Evolutionary conservation across 2,329 filamentous ascomycete genomes (phyloP).

Genomic region (Coccinonectria pachysandricola): DNA sequence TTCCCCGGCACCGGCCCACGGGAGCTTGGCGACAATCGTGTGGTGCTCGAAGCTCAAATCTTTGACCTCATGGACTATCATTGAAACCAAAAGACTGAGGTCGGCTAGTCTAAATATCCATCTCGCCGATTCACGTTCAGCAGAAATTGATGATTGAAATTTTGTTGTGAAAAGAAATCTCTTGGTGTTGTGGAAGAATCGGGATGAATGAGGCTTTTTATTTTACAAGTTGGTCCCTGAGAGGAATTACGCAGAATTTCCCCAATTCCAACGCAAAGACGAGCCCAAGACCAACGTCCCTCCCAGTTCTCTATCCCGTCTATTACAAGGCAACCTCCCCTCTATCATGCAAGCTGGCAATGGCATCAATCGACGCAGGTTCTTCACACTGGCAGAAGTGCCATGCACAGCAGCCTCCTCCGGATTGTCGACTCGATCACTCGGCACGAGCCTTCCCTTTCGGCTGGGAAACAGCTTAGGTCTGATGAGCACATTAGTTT

Average conservation of each 20-base stretch:
- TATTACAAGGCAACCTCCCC: slow-evolving; percentile 29
- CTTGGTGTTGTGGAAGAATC: slow-evolving; percentile 24
- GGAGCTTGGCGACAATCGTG: slow-evolving; percentile 21
- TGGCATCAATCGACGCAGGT: slow-evolving; percentile 16
- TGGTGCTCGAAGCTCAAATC: no score
- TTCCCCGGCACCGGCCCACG: slow-evolving; percentile 20
- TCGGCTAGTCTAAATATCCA: no score
- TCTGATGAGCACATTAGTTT: slow-evolving; percentile 17
- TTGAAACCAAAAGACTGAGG: no score
- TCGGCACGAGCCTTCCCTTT: slow-evolving; percentile 26
- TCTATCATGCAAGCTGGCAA: slow-evolving; percentile 24
- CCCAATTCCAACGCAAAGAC: slow-evolving; percentile 27
- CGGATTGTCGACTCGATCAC: slow-evolving; percentile 25
- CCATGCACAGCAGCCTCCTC: slow-evolving; percentile 18
- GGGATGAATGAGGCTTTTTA: slow-evolving; percentile 33
- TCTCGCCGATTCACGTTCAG: no score
- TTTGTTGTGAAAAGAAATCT: slow-evolving; percentile 18
- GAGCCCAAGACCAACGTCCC: slow-evolving; percentile 21
- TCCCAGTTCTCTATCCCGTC: slow-evolving; percentile 31
- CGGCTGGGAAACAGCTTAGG: slow-evolving; percentile 25
- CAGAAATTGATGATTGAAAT: slow-evolving; percentile 2
- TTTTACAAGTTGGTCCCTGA: slow-evolving; percentile 31
- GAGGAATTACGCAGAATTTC: slow-evolving; percentile 23
- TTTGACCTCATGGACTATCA: no score
- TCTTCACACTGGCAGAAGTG: slow-evolving; percentile 19